Base-by-base conservation (phyloP, 306 rosid species). In the Purshia tridentata region DNA sequence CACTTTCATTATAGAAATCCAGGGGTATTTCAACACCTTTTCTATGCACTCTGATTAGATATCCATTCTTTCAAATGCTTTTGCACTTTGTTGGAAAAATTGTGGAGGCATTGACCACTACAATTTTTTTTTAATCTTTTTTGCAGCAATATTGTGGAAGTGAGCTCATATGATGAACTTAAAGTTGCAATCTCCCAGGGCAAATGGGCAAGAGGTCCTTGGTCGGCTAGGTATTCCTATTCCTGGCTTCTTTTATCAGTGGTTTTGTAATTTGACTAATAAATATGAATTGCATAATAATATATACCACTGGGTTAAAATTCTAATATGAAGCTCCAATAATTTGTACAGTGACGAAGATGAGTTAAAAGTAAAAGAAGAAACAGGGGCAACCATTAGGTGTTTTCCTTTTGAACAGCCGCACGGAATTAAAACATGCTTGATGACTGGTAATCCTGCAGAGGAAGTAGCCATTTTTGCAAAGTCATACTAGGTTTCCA, bases 121-220 rank as follows among this genome's bases (percentile, higher is more conserved):
- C 67, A 46, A 13, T 18, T 6, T 15, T 58, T 0, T 73, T 48
- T 29, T 29, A 29, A 29, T 29, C 35, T 29, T 48, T 54, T 73
- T 71, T 83, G 86, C 95, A 94, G 99, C 73, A 91, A 91, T 74
- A 86, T 92, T 67, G 85, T 94, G 54, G 97, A 94, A 81, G 97
- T 94, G 56, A 86, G 81, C 73, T 84, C 97, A 47, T 94, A 94
- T 42, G 84, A 86, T 77, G 99, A 94, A 78, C 99, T 94, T 80
- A 91, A 91, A 88, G 85, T 44, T 12, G 98, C 92, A 47, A 88
- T 94, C 75, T 82, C 94, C 41, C 80, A 86, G 80, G 98, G 98
- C 16, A 92, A 89, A 89, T 94, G 99, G 99, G 99, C 99, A 56
- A 86, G 97, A 82, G 97, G 96, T 67, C 97, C 98, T 52, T 94